Conservation (phyloP, 2,329 filamentous ascomycete species). For the Talaromyces sp. region DNA sequence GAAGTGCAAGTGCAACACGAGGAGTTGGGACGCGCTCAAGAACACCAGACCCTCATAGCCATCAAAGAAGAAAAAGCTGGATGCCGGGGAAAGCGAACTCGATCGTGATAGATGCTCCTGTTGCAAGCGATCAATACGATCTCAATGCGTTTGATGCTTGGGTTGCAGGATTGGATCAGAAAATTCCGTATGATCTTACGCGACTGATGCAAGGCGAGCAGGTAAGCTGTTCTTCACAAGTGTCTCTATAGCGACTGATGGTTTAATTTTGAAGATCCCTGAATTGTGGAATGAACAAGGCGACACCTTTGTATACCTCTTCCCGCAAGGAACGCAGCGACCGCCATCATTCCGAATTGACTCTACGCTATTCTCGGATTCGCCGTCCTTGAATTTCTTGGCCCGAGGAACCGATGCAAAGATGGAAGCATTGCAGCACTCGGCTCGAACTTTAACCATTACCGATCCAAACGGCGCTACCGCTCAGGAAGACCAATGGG, state of each 20-base stretch:
- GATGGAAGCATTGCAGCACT: conserved; percentile 34
- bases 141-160: conserved; percentile 49
- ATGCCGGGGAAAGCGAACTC: conserved; percentile 36
- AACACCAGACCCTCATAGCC: conserved; percentile 25
- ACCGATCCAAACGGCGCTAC: conserved; percentile 29
- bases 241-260: background rate
- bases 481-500: conserved; percentile 31
- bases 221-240: conserved; percentile 34
- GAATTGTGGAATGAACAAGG: conserved; percentile 62
- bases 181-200: conserved; percentile 54
- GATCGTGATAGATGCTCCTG: background rate
- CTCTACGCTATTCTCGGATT: conserved; percentile 57
- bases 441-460: conserved; percentile 30
- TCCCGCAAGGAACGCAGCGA: conserved; percentile 54
- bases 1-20: conserved; percentile 23
- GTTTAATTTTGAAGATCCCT: conserved; percentile 38
- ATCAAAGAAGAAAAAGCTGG: conserved; percentile 43
- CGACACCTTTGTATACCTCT: conserved; percentile 63
- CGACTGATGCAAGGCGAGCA: conserved; percentile 51
- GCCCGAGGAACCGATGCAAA: conserved; percentile 53
- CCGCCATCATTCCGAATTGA: conserved; percentile 61
- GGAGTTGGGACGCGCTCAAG: conserved; percentile 22
- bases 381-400: conserved; percentile 53
- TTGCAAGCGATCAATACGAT: conserved; percentile 13
- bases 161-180: conserved; percentile 57